Conservation (phyloP, 2,329 filamentous ascomycete genomes). For the Cytospora mali region DNA sequence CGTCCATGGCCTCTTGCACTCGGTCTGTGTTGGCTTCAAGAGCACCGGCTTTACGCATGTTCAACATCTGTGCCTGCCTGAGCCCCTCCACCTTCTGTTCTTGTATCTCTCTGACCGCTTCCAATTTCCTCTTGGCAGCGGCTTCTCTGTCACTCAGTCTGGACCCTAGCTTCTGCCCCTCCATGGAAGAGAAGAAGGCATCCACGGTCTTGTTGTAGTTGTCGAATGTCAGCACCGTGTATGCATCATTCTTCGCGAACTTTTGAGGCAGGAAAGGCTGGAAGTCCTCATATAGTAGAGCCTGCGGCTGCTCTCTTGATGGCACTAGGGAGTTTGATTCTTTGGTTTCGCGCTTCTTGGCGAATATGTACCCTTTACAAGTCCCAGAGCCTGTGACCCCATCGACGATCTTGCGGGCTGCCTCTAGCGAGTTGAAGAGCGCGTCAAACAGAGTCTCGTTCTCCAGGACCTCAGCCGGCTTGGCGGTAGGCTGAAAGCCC, state of each 20-base stretch:
- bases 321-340: slow-evolving; percentile 31
- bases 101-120: slow-evolving; percentile 83
- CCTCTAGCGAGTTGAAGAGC: slow-evolving; percentile 68
- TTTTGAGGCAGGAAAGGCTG: slow-evolving; percentile 88
- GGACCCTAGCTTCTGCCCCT: slow-evolving; percentile 89
- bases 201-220: slow-evolving; percentile 93
- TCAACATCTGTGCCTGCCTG: slow-evolving; percentile 77
- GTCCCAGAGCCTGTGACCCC: slow-evolving; percentile 66
- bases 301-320: slow-evolving; percentile 44
- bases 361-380: slow-evolving; percentile 85
- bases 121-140: slow-evolving; percentile 78
- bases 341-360: slow-evolving; percentile 55
- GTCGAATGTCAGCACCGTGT: slow-evolving; percentile 74
- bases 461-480: slow-evolving; percentile 70
- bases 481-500: slow-evolving; percentile 68
- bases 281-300: slow-evolving; percentile 87
- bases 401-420: slow-evolving; percentile 70
- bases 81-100: slow-evolving; percentile 81
- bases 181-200: slow-evolving; percentile 95
- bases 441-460: slow-evolving; percentile 65
- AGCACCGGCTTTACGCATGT: slow-evolving; percentile 84
- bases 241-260: slow-evolving; percentile 66
- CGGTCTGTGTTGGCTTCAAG: slow-evolving; percentile 89
- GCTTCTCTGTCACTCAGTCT: slow-evolving; percentile 80
- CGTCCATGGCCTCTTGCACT: slow-evolving; percentile 89